Evolutionary conservation across 2,329 filamentous ascomycete genomes (phyloP), one percentile per base, ranked within the genome.

Genomic region (Leptographium flavum): DNA sequence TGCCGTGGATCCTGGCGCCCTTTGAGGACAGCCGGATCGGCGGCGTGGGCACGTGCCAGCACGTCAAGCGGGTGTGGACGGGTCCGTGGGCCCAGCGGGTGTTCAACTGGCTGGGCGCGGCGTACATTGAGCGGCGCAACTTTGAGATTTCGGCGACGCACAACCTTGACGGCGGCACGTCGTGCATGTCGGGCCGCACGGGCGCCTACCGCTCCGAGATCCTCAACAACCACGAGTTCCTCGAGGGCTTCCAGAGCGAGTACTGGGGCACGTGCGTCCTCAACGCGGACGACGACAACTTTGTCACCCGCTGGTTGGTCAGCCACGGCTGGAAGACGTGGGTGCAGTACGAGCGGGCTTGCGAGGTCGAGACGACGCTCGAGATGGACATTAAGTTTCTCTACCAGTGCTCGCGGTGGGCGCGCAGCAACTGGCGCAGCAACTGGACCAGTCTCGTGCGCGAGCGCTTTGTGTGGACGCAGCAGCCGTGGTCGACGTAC

Each of bases 261-360:
- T 83, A 82, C 54, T 94, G 86, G 86, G 75, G 82, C 41, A 79
- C 82, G 56, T 94, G 83, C 65, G 88, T 88, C 57, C 73, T 96
- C 49, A 95, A 95, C 58, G 87, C 90, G 23, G 90, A 96, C 63
- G 90, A 96, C 62, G 90, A 96, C 70, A 96, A 96, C 66, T 96
- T 95, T 66, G 86, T 96, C 55, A 95, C 90, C 7, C 81, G 90
- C 47, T 96, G 90, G 90, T 74, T 96, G 57, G 88, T 95, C 54
- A 84, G 79, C 52, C 83, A 94, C 66, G 75, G 81, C 54, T 94
- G 87, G 85, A 87, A 93, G 66, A 95, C 88, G 21, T 90, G 85
- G 71, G 84, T 95, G 62, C 90, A 96, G 66, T 94, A 94, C 65
- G 82, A 94, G 61, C 77, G 74, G 40, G 86, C 93, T 59, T 93